These are phyloP conservation scores for Tricholoma bakamatsutake DNA, from an alignment of 768 basidiomycete species.

Conservation along the genomic window DNA sequence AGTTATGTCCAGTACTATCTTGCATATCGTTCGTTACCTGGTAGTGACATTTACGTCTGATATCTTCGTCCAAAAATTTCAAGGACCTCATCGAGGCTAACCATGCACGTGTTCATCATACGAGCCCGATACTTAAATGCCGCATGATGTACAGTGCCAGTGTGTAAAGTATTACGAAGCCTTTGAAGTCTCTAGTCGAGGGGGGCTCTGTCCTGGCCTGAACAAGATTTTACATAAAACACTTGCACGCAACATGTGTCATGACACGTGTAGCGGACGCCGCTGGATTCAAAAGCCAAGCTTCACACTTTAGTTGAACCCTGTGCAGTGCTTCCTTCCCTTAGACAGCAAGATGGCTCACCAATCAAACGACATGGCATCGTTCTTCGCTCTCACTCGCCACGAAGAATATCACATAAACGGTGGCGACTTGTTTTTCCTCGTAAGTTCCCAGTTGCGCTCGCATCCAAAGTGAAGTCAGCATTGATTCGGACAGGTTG, in stretches of 20 bases:
- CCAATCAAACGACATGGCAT: slow-evolving; percentile 9
- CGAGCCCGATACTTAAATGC: too few relatives aligned
- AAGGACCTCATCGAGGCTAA: too few relatives aligned
- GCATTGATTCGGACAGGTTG: slow-evolving; percentile 31
- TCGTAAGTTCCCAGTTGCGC: slow-evolving; percentile 33
- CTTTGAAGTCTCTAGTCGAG: too few relatives aligned
- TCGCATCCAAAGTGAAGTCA: slow-evolving; percentile 22
- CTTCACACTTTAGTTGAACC: slow-evolving; percentile 22
- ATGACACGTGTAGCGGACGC: slow-evolving; percentile 27
- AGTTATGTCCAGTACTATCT: too few relatives aligned
- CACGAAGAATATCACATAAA: slow-evolving; percentile 40
- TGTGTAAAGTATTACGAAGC: too few relatives aligned
- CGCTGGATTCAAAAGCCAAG: slow-evolving; percentile 26
- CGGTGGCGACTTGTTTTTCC: slow-evolving; percentile 46
- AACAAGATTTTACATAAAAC: too few relatives aligned
- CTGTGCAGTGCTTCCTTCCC: slow-evolving; percentile 23
- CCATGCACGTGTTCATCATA: too few relatives aligned
- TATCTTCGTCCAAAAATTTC: too few relatives aligned
- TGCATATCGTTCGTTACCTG: too few relatives aligned
- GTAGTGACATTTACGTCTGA: too few relatives aligned
- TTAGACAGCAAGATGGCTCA: slow-evolving; percentile 21
- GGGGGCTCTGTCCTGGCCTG: too few relatives aligned
- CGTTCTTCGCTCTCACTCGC: slow-evolving; percentile 20
- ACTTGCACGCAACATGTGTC: not conserved
- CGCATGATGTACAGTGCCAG: too few relatives aligned